Evolutionary conservation across 2,329 filamentous ascomycete genomes (phyloP).

Genomic region (Lanzia echinophila): DNA sequence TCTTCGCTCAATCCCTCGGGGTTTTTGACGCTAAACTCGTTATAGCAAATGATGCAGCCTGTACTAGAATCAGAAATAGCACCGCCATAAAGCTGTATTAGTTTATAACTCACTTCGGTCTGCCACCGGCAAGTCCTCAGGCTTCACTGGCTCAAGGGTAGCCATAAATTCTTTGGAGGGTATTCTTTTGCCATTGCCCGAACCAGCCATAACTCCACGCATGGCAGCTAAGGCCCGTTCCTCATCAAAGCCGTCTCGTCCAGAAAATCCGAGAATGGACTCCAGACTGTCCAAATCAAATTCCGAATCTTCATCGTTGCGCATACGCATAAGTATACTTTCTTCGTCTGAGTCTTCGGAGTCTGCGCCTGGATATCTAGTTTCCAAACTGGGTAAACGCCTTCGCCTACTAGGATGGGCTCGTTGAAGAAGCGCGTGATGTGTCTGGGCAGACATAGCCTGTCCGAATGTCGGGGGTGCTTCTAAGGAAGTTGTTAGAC

Average conservation of each 20-base stretch:
- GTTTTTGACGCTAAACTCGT: conserved; percentile 49
- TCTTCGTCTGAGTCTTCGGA: background rate
- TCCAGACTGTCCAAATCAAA: background rate
- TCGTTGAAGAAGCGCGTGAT: background rate
- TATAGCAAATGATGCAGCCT: conserved; percentile 61
- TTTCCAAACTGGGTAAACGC: background rate
- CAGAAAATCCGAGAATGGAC: background rate
- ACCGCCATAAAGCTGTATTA: background rate
- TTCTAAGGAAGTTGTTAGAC: background rate
- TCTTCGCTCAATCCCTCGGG: conserved; percentile 52
- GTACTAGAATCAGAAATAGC: conserved; percentile 12
- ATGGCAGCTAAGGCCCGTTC: conserved; percentile 12
- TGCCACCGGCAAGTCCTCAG: conserved; percentile 20
- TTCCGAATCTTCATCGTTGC: background rate
- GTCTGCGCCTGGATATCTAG: background rate
- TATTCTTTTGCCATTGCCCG: conserved; percentile 19
- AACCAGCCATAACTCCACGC: conserved; percentile 17
- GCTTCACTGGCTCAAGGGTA: conserved; percentile 26
- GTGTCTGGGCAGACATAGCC: background rate
- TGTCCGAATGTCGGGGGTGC: background rate
- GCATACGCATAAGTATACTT: background rate
- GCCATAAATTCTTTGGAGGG: conserved; percentile 25
- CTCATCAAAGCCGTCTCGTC: background rate
- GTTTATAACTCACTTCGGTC: conserved; percentile 26
- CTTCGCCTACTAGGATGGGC: background rate